Evolutionary conservation across 257 asterid genomes (phyloP).

Genomic region (Osmanthus fragrans): DNA sequence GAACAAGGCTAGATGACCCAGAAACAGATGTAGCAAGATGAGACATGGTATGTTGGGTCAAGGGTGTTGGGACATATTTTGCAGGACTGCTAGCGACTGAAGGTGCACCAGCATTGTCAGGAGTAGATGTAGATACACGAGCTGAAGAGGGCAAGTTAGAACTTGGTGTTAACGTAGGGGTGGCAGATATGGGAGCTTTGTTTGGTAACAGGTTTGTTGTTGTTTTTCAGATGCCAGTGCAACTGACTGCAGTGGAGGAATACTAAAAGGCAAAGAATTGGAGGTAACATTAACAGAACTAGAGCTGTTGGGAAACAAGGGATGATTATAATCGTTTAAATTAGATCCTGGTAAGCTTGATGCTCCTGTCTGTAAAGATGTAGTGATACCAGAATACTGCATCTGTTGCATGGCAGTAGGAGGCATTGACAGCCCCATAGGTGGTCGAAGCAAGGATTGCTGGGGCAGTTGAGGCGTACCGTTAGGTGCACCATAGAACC

Average conservation of each 20-base stretch:
- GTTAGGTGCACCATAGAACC: slow-evolving; percentile 82
- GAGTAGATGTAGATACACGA: slow-evolving; percentile 40
- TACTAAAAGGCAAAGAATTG: slow-evolving; percentile 45
- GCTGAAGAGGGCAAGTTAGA: slow-evolving; percentile 47
- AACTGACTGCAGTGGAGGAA: slow-evolving; percentile 52
- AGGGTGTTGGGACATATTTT: slow-evolving; percentile 38
- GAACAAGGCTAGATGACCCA: slow-evolving; percentile 46
- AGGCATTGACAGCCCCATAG: slow-evolving; percentile 71
- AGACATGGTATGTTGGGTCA: slow-evolving; percentile 46
- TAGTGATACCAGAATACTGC: slow-evolving; percentile 69
- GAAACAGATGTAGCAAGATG: slow-evolving; percentile 41
- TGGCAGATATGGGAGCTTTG: slow-evolving; percentile 50
- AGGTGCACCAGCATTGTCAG: slow-evolving; percentile 43
- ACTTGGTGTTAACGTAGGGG: slow-evolving; percentile 39
- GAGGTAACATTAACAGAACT: slow-evolving; percentile 47
- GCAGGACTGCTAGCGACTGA: slow-evolving; percentile 46
- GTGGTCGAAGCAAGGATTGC: slow-evolving; percentile 80
- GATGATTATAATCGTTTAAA: slow-evolving; percentile 57
- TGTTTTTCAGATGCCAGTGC: slow-evolving; percentile 49
- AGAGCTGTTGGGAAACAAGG: slow-evolving; percentile 43
- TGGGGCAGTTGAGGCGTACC: slow-evolving; percentile 78
- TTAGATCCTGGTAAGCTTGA: slow-evolving; percentile 50
- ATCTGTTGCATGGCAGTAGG: slow-evolving; percentile 81
- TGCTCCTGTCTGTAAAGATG: slow-evolving; percentile 54
- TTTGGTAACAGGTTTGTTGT: slow-evolving; percentile 39